A percentile compares a stretch with the other conserved stretches of the same genome.
phyloP scores from a whole-genome alignment of 1,139 yeast species.

The Taphrina sp. region DNA sequence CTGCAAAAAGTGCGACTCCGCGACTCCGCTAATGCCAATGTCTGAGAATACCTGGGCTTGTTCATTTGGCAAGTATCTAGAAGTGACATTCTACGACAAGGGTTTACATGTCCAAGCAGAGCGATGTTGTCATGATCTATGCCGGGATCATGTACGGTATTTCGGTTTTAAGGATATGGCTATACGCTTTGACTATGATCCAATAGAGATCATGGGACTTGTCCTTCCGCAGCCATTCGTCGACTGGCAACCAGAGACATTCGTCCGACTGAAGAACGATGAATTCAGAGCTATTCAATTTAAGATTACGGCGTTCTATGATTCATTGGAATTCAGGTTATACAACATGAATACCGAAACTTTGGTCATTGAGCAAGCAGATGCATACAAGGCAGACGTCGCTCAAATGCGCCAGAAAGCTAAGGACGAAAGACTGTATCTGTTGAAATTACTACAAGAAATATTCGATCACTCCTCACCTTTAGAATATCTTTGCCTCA shows the following conservation, averaged over 20 bases:
- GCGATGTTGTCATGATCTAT: conserved; percentile 73
- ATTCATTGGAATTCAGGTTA: conserved; percentile 68
- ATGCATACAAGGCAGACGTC: conserved; percentile 62
- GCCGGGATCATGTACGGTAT: conserved; percentile 75
- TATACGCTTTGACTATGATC: conserved; percentile 72
- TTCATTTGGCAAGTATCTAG: conserved; percentile 90
- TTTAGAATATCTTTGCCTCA: conserved; percentile 66
- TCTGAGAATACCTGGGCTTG: conserved; percentile 85
- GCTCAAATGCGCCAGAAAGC: conserved; percentile 59
- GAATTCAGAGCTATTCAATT: conserved; percentile 56
- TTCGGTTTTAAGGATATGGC: conserved; percentile 81
- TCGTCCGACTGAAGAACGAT: conserved; percentile 66
- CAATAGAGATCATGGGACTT: conserved; percentile 72
- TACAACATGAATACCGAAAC: conserved; percentile 78
- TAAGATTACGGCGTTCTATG: conserved; percentile 63
- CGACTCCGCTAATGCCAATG: conserved; percentile 81
- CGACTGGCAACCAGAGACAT: conserved; percentile 70
- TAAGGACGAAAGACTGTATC: conserved; percentile 52
- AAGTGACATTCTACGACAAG: conserved; percentile 75
- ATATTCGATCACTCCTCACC: conserved; percentile 60
- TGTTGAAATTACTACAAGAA: conserved; percentile 52
- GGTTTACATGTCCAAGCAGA: conserved; percentile 51
- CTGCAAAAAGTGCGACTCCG: conserved; percentile 72
- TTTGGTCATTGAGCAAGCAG: conserved; percentile 60
- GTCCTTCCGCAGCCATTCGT: conserved; percentile 72